Evolutionary conservation across 352 stramenopile genomes (phyloP).

Genomic region (Aphanomyces invadans): DNA sequence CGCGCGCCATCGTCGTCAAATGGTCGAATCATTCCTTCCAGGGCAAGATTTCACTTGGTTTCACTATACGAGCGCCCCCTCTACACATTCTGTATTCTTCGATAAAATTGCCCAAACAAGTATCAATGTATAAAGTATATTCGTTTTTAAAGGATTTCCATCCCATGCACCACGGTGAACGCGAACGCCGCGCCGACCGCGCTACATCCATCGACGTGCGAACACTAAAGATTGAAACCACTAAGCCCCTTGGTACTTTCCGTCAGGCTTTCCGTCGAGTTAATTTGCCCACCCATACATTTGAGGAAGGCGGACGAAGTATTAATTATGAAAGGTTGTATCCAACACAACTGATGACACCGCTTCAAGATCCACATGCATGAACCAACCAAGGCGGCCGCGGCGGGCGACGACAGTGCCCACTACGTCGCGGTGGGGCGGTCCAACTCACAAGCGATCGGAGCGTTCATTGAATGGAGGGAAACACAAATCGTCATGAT

Average conservation of each 20-base stretch:
- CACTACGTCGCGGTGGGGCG: background rate
- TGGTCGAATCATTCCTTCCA: background rate
- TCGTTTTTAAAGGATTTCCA: too few species aligned
- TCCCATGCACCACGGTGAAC: too few species aligned
- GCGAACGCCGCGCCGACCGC: too few species aligned
- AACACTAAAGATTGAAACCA: too few species aligned
- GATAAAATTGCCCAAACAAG: background rate
- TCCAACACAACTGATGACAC: background rate
- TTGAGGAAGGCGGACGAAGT: too few species aligned
- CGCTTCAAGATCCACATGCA: background rate
- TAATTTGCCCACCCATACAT: too few species aligned
- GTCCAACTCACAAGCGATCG: constrained; percentile 22
- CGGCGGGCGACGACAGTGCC: background rate
- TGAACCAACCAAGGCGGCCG: background rate
- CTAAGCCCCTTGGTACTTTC: too few species aligned
- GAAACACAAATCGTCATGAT: constrained; percentile 46
- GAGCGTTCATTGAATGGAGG: constrained; percentile 43
- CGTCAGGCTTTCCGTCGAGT: too few species aligned
- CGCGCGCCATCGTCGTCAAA: constrained; percentile 5
- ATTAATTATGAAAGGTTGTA: background rate
- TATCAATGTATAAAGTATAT: background rate
- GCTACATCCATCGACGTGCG: too few species aligned
- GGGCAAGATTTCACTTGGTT: constrained; percentile 12
- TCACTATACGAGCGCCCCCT: background rate
- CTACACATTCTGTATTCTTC: background rate